These are phyloP conservation scores for Phaffomyces thermotolerans DNA, from an alignment of 805 yeast genomes.

Conservation along the genomic window DNA sequence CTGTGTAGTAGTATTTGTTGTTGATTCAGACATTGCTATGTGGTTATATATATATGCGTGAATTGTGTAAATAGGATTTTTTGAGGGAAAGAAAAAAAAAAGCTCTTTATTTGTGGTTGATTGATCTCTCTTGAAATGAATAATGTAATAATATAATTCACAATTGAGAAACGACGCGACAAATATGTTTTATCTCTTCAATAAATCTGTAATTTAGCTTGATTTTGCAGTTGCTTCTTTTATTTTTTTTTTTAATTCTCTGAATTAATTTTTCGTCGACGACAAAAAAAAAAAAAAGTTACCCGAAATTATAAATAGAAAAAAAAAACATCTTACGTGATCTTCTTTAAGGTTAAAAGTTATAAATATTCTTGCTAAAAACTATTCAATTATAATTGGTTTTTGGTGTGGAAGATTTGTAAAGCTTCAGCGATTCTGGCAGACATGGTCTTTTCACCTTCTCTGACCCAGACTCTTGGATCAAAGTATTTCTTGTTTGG, in stretches of 20 bases:
- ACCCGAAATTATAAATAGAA: neutral
- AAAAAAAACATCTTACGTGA: too few relatives aligned
- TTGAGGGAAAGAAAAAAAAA: neutral
- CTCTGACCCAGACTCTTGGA: slow-evolving; percentile 99
- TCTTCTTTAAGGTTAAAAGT: neutral
- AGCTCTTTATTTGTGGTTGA: neutral
- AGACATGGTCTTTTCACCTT: slow-evolving; percentile 98
- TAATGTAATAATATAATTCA: neutral
- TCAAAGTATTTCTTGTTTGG: slow-evolving; percentile 99
- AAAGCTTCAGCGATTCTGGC: slow-evolving; percentile 80
- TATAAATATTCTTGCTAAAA: too few relatives aligned
- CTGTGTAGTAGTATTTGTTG: slow-evolving; percentile 5
- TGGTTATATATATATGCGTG: neutral
- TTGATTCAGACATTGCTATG: slow-evolving; percentile 9
- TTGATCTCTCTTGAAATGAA: neutral
- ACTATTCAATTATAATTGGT: slow-evolving; percentile 37
- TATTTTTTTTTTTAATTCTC: neutral
- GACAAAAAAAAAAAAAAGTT: neutral
- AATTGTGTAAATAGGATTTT: neutral
- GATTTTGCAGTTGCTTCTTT: slow-evolving; percentile 1
- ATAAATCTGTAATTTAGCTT: neutral
- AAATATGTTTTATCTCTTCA: neutral
- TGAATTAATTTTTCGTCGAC: slow-evolving; percentile 2
- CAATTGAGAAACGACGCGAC: neutral
- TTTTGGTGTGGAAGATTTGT: slow-evolving; percentile 75